phyloP scores from a whole-genome alignment of 352 stramenopile genomes.

The Phytophthora pluvialis region DNA sequence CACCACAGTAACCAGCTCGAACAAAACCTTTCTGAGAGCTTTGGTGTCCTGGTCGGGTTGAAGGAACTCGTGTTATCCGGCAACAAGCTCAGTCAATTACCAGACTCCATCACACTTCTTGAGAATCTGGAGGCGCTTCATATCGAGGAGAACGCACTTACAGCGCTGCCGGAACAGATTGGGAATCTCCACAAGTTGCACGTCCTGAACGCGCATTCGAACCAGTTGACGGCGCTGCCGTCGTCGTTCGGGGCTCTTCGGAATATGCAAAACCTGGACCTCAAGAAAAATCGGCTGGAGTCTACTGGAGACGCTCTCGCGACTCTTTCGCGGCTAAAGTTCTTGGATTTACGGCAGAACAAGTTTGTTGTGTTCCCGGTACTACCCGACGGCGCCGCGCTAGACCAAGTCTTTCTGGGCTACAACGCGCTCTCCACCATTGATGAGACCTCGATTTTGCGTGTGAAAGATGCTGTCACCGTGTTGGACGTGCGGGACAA shows the following conservation, averaged over 20 bases:
- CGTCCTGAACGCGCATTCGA: slow-evolving; percentile 63
- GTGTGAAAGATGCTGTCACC: slow-evolving; percentile 70
- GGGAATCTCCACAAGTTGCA: slow-evolving; percentile 65
- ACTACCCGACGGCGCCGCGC: slow-evolving; percentile 53
- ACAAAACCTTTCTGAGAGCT: slow-evolving; percentile 54
- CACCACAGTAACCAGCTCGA: slow-evolving; percentile 64
- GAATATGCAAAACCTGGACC: slow-evolving; percentile 70
- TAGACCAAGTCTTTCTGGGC: slow-evolving; percentile 84
- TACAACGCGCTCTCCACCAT: slow-evolving; percentile 74
- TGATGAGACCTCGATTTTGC: slow-evolving; percentile 62
- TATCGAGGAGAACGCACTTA: slow-evolving; percentile 71
- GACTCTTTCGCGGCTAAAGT: slow-evolving; percentile 56
- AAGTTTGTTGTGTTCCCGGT: slow-evolving; percentile 64
- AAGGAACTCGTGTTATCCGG: slow-evolving; percentile 69
- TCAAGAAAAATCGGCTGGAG: slow-evolving; percentile 82
- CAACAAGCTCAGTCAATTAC: slow-evolving; percentile 68
- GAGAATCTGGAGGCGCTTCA: slow-evolving; percentile 60
- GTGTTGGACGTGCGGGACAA: slow-evolving; percentile 86
- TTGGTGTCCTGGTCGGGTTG: slow-evolving; percentile 55
- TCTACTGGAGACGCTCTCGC: slow-evolving; percentile 49
- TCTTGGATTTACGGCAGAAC: slow-evolving; percentile 81
- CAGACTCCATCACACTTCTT: slow-evolving; percentile 56
- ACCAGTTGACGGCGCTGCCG: slow-evolving; percentile 62
- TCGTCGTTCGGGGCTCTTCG: slow-evolving; percentile 49
- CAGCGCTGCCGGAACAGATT: slow-evolving; percentile 52